Base-by-base conservation (phyloP, 192 early-diverging fungal genomes). In the Linnemannia zychae region DNA sequence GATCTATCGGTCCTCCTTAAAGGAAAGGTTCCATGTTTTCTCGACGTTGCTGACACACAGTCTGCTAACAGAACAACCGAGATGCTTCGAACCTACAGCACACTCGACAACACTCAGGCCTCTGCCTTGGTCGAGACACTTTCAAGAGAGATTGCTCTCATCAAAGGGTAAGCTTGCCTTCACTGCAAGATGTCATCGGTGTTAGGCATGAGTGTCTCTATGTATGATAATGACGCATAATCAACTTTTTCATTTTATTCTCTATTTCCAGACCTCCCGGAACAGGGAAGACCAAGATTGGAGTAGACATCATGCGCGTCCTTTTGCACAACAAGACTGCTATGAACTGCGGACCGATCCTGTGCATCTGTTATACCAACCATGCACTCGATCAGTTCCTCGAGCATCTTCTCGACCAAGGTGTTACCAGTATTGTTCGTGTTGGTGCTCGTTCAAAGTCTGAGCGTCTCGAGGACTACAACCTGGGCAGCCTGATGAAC, bases 361-460 rank as follows among this genome's bases (percentile, higher is more conserved):
- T 93, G 2, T 76, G 86, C 36, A 86, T 93, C n/a, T 89, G 89
- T 50, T 91, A 88, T 66, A 93, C 92, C 18, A 93, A 93, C 66
- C 92, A 92, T 71, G 93, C 93, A 3, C 72, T 93, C 17, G 93
- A 93, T 52, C 91, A 93, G 75, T 93, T 93, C 74, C 65, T 94
- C 1, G 90, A 91, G 66, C 84, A 91, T 67, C 72, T 93, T 12
- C 69, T 93, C 4, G 86, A 92, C 37, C 50, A 71, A 18, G 84
- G 71, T 1, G 75, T 91, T 6, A 47, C 65, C 7, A 67, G 81
- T 3, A 84, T 91, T 53, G 89, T 92, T 36, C 89, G 92, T 20
- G 53, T 93, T 15, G 91, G 92, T 13, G 38, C 80, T 17, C 84
- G 88, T 3, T 86, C 85, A 0, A 84, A 82, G 49, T 84, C 81